Evolutionary conservation across 2,329 filamentous ascomycete genomes (phyloP), one percentile per base, ranked within the genome.

Genomic region (Fusarium phyllophilum): DNA sequence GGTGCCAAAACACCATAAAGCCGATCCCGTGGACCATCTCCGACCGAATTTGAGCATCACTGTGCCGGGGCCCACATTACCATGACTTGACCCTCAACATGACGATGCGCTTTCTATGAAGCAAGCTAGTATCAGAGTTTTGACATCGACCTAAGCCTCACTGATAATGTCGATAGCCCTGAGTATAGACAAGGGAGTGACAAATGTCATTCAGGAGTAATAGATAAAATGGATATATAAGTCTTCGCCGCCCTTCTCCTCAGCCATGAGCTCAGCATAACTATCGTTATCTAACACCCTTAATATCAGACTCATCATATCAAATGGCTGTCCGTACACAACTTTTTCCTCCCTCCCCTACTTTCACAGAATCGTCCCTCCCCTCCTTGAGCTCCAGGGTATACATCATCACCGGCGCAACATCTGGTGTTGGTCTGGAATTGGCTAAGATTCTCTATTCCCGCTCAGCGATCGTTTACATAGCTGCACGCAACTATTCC

Each of bases 401-500:
- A 29, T 75, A 73, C 60, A 73, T 77, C 45, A 57, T 75, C 41
- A 76, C 75, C 5, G 67, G 74, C 24, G 70, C 72, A 52, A 74
- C 75, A 26, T 74, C 72, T 20, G 70, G 60, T 10, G 64, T 76
- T 42, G 73, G 71, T 9, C 48, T 73, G 12, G 68, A 76, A 31
- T 56, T 76, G 5, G 56, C 73, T 15, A 76, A 76, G 36, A 73
- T 76, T 8, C 61, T 74, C 20, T 76, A 73, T 59, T 76, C 61
- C 0, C 54, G 54, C 17, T 70, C 61, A n/a, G 73, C 61, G 11
- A 66, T 49, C 17, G 38, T 74, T 9, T 76, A 76, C 18, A 52
- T 74, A 22, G 71, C 71, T 22, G 63, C 71, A 22, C 51, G 74
- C 26, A 74, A 44, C 20, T 13, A 45, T 26, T 31, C 60, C 12